Evolutionary conservation across 2,329 filamentous ascomycete species (phyloP).

Genomic region (Colletotrichum orbiculare): DNA sequence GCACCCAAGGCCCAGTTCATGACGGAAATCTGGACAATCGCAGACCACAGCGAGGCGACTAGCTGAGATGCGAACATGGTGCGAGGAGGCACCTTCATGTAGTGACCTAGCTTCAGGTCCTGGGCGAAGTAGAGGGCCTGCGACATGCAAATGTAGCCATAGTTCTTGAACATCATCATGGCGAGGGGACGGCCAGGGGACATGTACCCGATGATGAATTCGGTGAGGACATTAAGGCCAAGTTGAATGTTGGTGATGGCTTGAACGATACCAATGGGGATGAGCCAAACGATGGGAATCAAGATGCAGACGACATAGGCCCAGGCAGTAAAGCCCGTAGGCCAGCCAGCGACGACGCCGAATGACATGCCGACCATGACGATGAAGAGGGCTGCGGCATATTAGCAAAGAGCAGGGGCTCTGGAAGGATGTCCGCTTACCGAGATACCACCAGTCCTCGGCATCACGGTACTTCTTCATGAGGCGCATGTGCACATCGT

Average conservation of each 20-base stretch:
- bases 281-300: slow-evolving; percentile 67
- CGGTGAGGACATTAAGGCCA: slow-evolving; percentile 77
- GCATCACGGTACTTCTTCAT: slow-evolving; percentile 72
- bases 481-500: slow-evolving; percentile 68
- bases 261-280: slow-evolving; percentile 71
- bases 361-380: slow-evolving; percentile 67
- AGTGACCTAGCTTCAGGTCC: slow-evolving; percentile 76
- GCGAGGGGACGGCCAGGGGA: slow-evolving; percentile 76
- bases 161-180: slow-evolving; percentile 84
- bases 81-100: slow-evolving; percentile 74
- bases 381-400: slow-evolving; percentile 54
- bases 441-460: slow-evolving; percentile 69
- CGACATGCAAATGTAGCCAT: slow-evolving; percentile 75
- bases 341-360: slow-evolving; percentile 64
- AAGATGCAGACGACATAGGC: slow-evolving; percentile 67
- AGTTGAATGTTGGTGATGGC: slow-evolving; percentile 72
- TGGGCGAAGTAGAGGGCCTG: slow-evolving; percentile 74
- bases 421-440: slow-evolving; percentile 48
- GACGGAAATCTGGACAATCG: slow-evolving; percentile 71
- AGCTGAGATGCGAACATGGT: slow-evolving; percentile 71
- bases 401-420: slow-evolving; percentile 14
- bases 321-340: slow-evolving; percentile 68
- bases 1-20: slow-evolving; percentile 73
- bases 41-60: slow-evolving; percentile 69
- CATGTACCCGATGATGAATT: slow-evolving; percentile 80